Base-by-base conservation (phyloP, 257 asterid genomes). In the Petunia axillaris region DNA sequence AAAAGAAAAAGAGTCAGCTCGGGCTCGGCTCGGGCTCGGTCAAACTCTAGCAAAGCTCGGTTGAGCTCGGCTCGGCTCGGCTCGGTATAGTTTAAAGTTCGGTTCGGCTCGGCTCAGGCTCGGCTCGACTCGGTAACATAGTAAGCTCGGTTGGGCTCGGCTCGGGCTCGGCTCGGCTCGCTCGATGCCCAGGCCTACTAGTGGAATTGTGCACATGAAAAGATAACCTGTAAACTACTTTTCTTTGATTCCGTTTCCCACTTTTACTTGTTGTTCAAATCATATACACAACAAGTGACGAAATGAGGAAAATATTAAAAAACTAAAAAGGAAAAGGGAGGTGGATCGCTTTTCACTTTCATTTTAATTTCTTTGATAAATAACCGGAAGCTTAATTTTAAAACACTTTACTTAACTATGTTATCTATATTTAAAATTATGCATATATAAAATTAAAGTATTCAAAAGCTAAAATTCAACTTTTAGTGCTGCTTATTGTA, bases 281-380 rank as follows among this genome's bases (percentile, higher is more conserved):
- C 62, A 57, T 57, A 57, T 57, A 57, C 62, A 57, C 62, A 40
- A 64, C 9, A 14, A 64, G 25, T 37, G 9, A 64, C 11, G 15
- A 38, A 64, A 64, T 64, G 77, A 35, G 3, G 35, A 48, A 71
- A 71, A 71, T 2, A 71, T 71, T 48, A 46, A 11, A 44, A 68
- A 6, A 67, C 2, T 68, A n/a, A 4, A 68, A 70, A 70, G 59
- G n/a, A 71, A 48, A 71, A 71, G 77, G 43, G 44, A 3, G 77
- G 48, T 71, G 60, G 60, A 48, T 65, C 36, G 5, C 52, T 48
- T 71, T 37, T 40, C 11, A 71, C 77, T 35, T 48, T 35, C 77
- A 71, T 71, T 71, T 71, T 71, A 71, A 46, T 48, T 71, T 71
- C 59, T 35, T 64, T 64, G 16, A 5, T 38, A 64, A 39, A 65